Percentiles rank a stretch among this genome's conserved stretches.
Evolutionary conservation across 768 basidiomycete genomes (phyloP).

Genomic region (Russula sp.): DNA sequence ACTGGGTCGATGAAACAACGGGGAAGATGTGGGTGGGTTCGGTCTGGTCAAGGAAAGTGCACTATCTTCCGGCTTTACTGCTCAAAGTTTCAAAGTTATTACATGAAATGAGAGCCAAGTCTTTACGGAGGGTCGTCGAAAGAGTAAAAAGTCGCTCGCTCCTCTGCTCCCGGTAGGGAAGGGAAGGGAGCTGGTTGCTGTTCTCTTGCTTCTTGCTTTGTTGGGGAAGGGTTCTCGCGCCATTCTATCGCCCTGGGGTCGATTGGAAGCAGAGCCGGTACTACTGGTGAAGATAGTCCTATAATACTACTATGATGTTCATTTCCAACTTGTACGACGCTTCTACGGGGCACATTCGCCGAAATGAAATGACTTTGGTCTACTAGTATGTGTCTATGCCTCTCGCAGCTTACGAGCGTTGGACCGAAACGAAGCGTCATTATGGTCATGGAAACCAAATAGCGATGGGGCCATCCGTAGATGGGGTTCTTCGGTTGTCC

Average conservation of each 20-base stretch:
- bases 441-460: not conserved
- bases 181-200: not conserved
- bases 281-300: not conserved
- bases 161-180: conserved; percentile 4
- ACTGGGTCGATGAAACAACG: not conserved
- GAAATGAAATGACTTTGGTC: not conserved
- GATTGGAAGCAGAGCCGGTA: not conserved
- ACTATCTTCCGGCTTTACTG: not conserved
- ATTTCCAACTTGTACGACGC: not conserved
- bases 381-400: not conserved
- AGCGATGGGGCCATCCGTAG: too few species aligned
- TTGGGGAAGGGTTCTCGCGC: not conserved
- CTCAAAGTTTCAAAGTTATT: too few species aligned
- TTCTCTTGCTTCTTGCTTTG: too few species aligned
- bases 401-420: not conserved
- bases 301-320: not conserved
- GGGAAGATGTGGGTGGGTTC: not conserved
- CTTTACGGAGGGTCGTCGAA: not conserved
- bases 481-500: not conserved
- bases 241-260: conserved; percentile 2
- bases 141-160: not conserved
- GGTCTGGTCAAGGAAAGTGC: not conserved
- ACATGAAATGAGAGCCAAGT: not conserved
- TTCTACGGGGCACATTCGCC: conserved; percentile 13
- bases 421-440: not conserved